A percentile compares a stretch with the other conserved stretches of the same genome.
These are phyloP conservation scores for Gyromitra esculenta DNA, from an alignment of 2,329 filamentous ascomycete species.

Conservation along the genomic window DNA sequence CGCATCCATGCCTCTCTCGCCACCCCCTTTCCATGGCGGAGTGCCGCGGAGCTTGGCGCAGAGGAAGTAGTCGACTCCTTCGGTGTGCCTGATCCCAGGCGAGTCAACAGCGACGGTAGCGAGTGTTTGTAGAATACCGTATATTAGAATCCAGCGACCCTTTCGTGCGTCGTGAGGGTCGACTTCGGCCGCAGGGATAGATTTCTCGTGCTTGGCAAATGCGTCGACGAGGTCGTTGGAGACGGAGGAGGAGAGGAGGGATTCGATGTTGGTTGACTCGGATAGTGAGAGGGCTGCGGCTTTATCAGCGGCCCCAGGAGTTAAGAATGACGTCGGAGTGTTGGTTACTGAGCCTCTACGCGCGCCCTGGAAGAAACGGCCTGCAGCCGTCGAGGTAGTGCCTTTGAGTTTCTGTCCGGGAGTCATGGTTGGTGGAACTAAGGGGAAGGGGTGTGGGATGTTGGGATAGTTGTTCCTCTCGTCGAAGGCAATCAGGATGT, in stretches of 20 bases:
- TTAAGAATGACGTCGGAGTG: conserved; percentile 43
- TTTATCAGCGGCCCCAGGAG: conserved; percentile 60
- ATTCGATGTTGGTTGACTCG: conserved; percentile 70
- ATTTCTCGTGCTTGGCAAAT: conserved; percentile 69
- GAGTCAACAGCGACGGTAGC: conserved; percentile 70
- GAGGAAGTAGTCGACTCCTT: conserved; percentile 69
- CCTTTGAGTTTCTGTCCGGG: conserved; percentile 60
- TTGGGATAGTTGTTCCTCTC: conserved; percentile 71
- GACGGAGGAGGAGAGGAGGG: conserved; percentile 66
- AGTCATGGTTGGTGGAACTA: conserved; percentile 65
- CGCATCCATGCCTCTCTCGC: conserved; percentile 58
- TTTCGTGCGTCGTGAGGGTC: conserved; percentile 68
- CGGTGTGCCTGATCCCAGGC: conserved; percentile 66
- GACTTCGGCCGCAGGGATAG: conserved; percentile 65
- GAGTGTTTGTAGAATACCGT: conserved; percentile 70
- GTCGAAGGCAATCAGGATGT: conserved; percentile 74
- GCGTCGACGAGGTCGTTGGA: conserved; percentile 68
- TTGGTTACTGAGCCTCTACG: conserved; percentile 50
- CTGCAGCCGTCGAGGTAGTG: conserved; percentile 36
- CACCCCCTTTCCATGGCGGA: conserved; percentile 65
- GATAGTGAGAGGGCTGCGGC: conserved; percentile 69
- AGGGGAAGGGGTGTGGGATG: conserved; percentile 73
- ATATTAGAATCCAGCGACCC: conserved; percentile 71
- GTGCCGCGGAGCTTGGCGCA: conserved; percentile 66
- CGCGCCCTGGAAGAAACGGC: conserved; percentile 53